A percentile compares a stretch with the other conserved stretches of the same genome.
Conservation (phyloP, 345 rosid genomes). For the Lepidium sativum region DNA sequence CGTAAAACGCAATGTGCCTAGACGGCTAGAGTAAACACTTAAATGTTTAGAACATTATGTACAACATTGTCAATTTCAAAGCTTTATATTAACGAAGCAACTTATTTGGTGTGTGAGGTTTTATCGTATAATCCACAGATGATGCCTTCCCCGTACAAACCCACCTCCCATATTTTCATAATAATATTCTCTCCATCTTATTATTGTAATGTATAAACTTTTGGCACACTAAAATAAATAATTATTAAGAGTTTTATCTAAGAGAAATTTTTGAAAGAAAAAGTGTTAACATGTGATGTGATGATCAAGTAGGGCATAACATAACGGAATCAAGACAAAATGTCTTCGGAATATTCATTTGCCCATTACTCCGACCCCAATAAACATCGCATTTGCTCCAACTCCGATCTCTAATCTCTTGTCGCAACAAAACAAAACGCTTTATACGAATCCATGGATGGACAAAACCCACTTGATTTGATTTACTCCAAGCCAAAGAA, state of each 20-base stretch:
- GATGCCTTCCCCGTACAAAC: slow-evolving; percentile 21
- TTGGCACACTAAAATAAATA: neutral
- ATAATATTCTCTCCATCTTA: neutral
- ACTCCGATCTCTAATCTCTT: neutral
- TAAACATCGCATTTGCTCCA: slow-evolving; percentile 14
- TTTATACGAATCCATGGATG: neutral
- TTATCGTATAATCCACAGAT: slow-evolving; percentile 19
- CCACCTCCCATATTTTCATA: slow-evolving; percentile 10
- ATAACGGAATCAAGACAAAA: slow-evolving; percentile 13
- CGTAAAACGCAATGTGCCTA: too few relatives aligned
- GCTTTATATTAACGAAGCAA: neutral
- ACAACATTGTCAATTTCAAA: neutral
- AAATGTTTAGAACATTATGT: neutral
- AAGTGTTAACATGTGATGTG: slow-evolving; percentile 23
- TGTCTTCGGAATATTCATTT: slow-evolving; percentile 25
- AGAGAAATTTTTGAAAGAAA: neutral
- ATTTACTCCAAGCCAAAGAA: too few relatives aligned
- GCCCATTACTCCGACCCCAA: slow-evolving; percentile 9
- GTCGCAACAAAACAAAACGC: slow-evolving; percentile 2
- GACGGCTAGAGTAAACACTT: neutral
- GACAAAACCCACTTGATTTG: neutral
- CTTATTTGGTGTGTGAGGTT: slow-evolving; percentile 3
- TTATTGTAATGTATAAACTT: neutral
- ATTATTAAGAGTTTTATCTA: neutral
- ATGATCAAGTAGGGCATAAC: slow-evolving; percentile 18